These are phyloP conservation scores for Opeltia flavorubescens DNA, from an alignment of 495 filamentous ascomycete genomes.

Conservation along the genomic window DNA sequence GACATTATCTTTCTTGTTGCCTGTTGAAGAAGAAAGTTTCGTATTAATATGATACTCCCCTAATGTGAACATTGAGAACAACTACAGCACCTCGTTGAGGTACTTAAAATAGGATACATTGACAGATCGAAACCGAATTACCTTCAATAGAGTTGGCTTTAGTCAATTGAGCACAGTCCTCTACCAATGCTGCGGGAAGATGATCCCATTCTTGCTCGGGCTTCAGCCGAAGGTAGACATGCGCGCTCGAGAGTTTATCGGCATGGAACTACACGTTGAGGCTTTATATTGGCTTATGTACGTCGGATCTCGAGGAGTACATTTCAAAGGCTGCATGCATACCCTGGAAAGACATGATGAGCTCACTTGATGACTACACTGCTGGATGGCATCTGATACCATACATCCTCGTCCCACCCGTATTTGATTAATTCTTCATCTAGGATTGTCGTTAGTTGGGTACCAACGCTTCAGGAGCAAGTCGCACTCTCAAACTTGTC, in stretches of 20 bases:
- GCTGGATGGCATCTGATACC: slow-evolving; percentile 36
- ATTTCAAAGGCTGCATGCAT: neutral
- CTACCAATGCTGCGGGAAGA: slow-evolving; percentile 59
- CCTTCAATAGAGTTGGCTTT: slow-evolving; percentile 99
- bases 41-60: neutral
- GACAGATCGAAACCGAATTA: slow-evolving; percentile 16
- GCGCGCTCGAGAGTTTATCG: slow-evolving; percentile 91
- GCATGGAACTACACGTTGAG: slow-evolving; percentile 75
- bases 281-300: neutral
- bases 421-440: slow-evolving; percentile 93
- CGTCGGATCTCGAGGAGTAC: neutral
- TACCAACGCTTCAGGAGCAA: slow-evolving; percentile 3
- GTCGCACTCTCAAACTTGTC: slow-evolving; percentile 94
- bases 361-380: neutral
- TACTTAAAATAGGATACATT: too few relatives aligned
- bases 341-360: slow-evolving; percentile 8
- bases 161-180: slow-evolving; percentile 85
- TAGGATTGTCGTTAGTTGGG: slow-evolving; percentile 25
- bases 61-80: neutral
- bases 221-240: slow-evolving; percentile 79
- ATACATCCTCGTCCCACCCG: slow-evolving; percentile 90
- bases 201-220: slow-evolving; percentile 77
- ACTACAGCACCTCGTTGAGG: too few relatives aligned
- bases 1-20: slow-evolving; percentile 97
- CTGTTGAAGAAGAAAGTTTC: slow-evolving; percentile 20